Percentiles rank a stretch among this genome's conserved stretches.
Evolutionary conservation across 805 yeast species (phyloP).

Genomic region (Yarrowia divulgata): DNA sequence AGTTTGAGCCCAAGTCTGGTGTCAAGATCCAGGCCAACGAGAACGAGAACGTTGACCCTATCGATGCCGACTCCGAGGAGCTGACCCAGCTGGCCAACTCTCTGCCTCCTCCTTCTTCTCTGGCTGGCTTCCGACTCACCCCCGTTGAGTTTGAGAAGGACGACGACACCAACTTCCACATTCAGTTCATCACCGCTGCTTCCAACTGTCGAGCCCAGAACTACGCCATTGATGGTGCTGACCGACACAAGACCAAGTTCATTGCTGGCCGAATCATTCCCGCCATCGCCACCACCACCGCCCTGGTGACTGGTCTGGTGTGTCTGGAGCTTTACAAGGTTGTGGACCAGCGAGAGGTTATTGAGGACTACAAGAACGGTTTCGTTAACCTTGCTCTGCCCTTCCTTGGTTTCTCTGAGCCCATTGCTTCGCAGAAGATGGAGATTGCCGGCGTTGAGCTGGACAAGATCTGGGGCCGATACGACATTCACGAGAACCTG

Average conservation of each 20-base stretch:
- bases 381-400: slow-evolving; percentile 92
- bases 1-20: slow-evolving; percentile 77
- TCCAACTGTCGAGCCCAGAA: slow-evolving; percentile 95
- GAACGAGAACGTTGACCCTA: slow-evolving; percentile 82
- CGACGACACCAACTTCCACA: slow-evolving; percentile 95
- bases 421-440: slow-evolving; percentile 83
- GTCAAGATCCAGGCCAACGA: slow-evolving; percentile 84
- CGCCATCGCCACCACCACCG: slow-evolving; percentile 99
- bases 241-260: slow-evolving; percentile 87
- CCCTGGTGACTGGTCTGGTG: slow-evolving; percentile 93
- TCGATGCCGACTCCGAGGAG: slow-evolving; percentile 65
- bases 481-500: slow-evolving; percentile 69
- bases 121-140: slow-evolving; percentile 84
- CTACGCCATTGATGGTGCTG: slow-evolving; percentile 87
- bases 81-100: slow-evolving; percentile 73
- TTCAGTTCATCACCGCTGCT: slow-evolving; percentile 94
- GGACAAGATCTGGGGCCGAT: slow-evolving; percentile 95
- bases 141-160: slow-evolving; percentile 98
- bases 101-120: slow-evolving; percentile 85
- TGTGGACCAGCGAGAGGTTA: slow-evolving; percentile 69
- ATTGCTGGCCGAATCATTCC: slow-evolving; percentile 99
- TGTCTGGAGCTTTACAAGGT: slow-evolving; percentile 92
- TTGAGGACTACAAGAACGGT: slow-evolving; percentile 92
- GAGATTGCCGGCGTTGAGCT: slow-evolving; percentile 73
- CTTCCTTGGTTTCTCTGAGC: slow-evolving; percentile 96